Conservation (phyloP, 148 eudicot species). For the Chenopodium berlandieri region DNA sequence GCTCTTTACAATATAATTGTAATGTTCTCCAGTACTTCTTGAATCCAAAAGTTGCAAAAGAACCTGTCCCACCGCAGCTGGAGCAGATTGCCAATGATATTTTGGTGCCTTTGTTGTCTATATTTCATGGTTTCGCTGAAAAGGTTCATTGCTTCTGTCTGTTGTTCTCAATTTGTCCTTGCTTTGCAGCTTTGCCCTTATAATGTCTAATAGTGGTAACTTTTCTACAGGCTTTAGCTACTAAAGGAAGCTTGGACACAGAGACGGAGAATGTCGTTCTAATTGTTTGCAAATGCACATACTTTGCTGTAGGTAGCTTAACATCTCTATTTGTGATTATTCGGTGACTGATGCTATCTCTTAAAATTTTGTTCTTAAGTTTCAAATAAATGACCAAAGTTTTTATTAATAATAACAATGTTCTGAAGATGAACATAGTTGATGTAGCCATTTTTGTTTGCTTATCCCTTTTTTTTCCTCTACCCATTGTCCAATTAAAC, state of each 20-base stretch:
- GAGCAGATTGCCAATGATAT: constrained; percentile 61
- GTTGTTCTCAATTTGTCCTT: constrained; percentile 2
- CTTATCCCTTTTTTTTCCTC: background rate
- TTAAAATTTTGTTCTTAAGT: background rate
- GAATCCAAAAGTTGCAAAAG: constrained; percentile 75
- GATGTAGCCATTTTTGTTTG: background rate
- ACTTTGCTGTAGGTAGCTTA: constrained; percentile 53
- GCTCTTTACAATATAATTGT: constrained; percentile 13
- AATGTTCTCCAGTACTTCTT: constrained; percentile 55
- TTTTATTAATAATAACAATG: background rate
- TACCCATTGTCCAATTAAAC: background rate
- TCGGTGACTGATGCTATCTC: background rate
- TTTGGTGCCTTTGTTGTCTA: constrained; percentile 53
- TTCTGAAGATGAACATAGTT: no score
- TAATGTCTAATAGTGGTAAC: background rate
- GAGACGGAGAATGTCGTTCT: constrained; percentile 57
- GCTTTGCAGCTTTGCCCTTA: background rate
- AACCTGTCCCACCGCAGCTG: constrained; percentile 70
- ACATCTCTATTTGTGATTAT: background rate
- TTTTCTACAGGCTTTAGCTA: constrained; percentile 39
- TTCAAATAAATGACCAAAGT: background rate
- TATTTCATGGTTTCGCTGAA: constrained; percentile 44
- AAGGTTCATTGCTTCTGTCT: constrained; percentile 40
- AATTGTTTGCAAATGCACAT: constrained; percentile 58
- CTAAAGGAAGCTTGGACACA: constrained; percentile 28